A percentile compares a stretch with the other conserved stretches of the same genome.
Evolutionary conservation across 2,329 filamentous ascomycete species (phyloP).

Genomic region (Fusarium goolgardi): DNA sequence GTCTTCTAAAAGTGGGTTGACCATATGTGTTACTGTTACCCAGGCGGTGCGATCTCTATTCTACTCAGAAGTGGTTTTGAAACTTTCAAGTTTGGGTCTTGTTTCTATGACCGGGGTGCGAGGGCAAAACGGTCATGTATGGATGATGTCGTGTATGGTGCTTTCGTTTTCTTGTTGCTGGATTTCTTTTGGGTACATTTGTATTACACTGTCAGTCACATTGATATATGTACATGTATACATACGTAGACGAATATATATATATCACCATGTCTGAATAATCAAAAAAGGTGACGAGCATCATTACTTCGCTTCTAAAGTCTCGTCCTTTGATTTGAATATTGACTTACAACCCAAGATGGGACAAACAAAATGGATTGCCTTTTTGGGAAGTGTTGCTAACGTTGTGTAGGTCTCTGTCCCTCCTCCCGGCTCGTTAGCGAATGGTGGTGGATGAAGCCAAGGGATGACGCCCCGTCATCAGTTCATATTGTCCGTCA

Average conservation of each 20-base stretch:
- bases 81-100: rapidly evolving
- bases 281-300: no score
- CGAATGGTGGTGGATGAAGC: background rate
- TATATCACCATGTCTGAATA: background rate
- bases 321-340: no score
- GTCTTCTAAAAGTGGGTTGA: no score
- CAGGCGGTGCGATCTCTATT: no score
- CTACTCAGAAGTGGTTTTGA: no score
- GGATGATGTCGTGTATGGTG: background rate
- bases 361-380: no score
- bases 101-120: no score
- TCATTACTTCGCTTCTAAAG: no score
- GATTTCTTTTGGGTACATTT: background rate
- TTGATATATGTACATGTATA: background rate
- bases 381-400: background rate
- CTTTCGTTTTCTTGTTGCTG: background rate
- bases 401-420: background rate
- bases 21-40: no score
- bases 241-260: no score
- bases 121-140: background rate
- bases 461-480: background rate
- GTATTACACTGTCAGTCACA: background rate
- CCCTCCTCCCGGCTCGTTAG: background rate
- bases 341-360: no score
- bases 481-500: no score